Evolutionary conservation across 140 eudicot genomes (phyloP).

Genomic region (Ambrosia hybrid): DNA sequence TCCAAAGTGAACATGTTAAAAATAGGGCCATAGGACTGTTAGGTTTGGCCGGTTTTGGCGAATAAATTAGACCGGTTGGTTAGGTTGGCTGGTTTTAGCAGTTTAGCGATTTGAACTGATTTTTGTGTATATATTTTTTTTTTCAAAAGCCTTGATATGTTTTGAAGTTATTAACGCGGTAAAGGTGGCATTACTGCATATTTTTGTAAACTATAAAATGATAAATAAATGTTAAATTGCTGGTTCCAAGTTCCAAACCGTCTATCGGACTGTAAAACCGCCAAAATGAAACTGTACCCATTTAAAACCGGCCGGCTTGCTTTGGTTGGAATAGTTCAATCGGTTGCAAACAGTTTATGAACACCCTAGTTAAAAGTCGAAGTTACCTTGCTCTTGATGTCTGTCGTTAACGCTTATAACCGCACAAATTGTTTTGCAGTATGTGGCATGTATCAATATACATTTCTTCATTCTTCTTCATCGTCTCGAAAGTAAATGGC

Average conservation of each 20-base stretch:
- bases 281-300: neutral
- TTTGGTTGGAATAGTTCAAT: neutral
- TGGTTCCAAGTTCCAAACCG: neutral
- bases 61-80: neutral
- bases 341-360: neutral
- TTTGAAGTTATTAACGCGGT: neutral
- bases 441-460: slow-evolving; percentile 83
- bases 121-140: neutral
- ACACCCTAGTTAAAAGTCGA: neutral
- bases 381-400: slow-evolving; percentile 10
- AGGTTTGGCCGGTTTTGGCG: neutral
- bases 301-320: neutral
- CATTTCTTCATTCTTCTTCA: slow-evolving; percentile 85
- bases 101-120: neutral
- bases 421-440: slow-evolving; percentile 48
- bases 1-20: slow-evolving; percentile 7
- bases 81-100: too few relatives aligned
- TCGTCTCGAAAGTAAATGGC: slow-evolving; percentile 61
- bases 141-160: neutral
- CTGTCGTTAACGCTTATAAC: slow-evolving; percentile 15
- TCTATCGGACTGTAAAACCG: neutral
- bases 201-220: too few relatives aligned
- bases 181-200: neutral
- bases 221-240: neutral
- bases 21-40: neutral